A percentile compares a stretch with the other conserved stretches of the same genome.
Evolutionary conservation across 2,329 filamentous ascomycete genomes (phyloP).

Genomic region (Davidsoniella neocaledoniae): DNA sequence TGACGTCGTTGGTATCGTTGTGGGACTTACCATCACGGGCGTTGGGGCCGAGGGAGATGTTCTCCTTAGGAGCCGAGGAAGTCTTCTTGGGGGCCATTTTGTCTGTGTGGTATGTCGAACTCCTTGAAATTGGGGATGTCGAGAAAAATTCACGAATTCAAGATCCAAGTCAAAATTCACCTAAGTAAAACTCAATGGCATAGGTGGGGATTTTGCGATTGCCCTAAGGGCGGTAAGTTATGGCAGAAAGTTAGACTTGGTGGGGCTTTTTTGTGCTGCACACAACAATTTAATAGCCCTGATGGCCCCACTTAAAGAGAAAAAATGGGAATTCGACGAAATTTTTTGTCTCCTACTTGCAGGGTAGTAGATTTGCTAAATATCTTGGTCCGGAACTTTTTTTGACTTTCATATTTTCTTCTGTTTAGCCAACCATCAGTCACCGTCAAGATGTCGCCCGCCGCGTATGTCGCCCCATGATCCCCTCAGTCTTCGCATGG

Average conservation of each 20-base stretch:
- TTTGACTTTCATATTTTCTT: conserved; percentile 10
- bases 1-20: neutral
- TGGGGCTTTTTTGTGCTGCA: conserved; percentile 10
- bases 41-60: conserved; percentile 95
- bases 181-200: conserved; percentile 8
- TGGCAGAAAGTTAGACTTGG: conserved; percentile 19
- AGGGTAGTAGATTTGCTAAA: neutral
- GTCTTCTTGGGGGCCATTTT: conserved; percentile 93
- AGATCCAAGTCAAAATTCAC: conserved; percentile 6
- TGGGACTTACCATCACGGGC: conserved; percentile 69
- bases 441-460: conserved; percentile 22
- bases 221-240: conserved; percentile 20
- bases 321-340: conserved; percentile 3
- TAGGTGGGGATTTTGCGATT: conserved; percentile 8
- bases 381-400: conserved; percentile 1
- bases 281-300: conserved; percentile 11
- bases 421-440: conserved; percentile 7
- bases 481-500: conserved; percentile 18
- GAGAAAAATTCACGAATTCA: conserved; percentile 10
- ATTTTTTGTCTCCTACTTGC: conserved; percentile 1
- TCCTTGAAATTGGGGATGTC: conserved; percentile 14
- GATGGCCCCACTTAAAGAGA: conserved; percentile 8
- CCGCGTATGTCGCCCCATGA: conserved; percentile 36
- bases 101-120: conserved; percentile 21
- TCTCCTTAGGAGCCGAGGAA: conserved; percentile 73